Evolutionary conservation across 495 filamentous ascomycete species (phyloP).

Genomic region (Usnea hakonensis): DNA sequence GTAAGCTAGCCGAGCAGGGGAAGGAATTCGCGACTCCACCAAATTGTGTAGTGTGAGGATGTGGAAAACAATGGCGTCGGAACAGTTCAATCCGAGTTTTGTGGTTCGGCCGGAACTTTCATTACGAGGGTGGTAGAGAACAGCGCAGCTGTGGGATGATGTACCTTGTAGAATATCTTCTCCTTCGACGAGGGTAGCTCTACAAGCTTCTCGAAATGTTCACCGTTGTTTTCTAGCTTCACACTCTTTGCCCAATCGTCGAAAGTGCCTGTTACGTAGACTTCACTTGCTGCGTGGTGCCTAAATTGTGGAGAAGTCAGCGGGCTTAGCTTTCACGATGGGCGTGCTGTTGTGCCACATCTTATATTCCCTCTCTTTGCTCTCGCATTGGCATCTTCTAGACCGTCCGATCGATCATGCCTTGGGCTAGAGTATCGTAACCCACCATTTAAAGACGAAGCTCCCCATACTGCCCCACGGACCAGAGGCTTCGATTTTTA

Average conservation of each 20-base stretch:
- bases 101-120: background rate
- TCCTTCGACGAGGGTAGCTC: constrained; percentile 50
- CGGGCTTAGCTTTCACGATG: constrained; percentile 3
- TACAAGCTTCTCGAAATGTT: constrained; percentile 69
- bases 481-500: background rate
- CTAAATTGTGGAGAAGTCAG: constrained; percentile 34
- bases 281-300: constrained; percentile 70
- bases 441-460: constrained; percentile 50
- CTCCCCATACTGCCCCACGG: constrained; percentile 38
- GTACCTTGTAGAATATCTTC: constrained; percentile 79
- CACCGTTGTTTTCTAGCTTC: constrained; percentile 65
- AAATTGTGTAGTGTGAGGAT: background rate
- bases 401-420: background rate
- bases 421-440: constrained; percentile 9
- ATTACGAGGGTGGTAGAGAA: background rate
- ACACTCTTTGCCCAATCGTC: constrained; percentile 86
- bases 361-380: background rate
- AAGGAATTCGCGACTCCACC: constrained; percentile 8
- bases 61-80: background rate
- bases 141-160: background rate
- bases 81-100: background rate
- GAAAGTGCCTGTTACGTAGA: constrained; percentile 93
- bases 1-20: constrained; percentile 11
- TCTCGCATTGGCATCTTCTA: background rate
- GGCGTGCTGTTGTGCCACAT: constrained; percentile 3